These are phyloP conservation scores for Isoetes taiwanensis DNA, from an alignment of 75 land plant genomes.

Conservation along the genomic window DNA sequence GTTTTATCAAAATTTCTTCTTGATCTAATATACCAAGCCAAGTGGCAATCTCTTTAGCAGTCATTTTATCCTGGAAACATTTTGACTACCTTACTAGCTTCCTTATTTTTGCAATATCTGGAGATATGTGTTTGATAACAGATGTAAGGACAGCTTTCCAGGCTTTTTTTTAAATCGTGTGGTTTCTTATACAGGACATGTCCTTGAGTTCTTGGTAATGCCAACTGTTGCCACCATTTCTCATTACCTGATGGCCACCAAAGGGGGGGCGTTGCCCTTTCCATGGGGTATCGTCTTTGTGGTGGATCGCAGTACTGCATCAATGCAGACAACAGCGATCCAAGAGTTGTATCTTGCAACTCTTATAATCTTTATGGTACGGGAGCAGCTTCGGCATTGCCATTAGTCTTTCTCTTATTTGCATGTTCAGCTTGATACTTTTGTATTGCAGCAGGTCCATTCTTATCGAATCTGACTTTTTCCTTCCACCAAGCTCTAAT, in stretches of 20 bases:
- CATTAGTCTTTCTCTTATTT: background rate
- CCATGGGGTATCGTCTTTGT: constrained; percentile 21
- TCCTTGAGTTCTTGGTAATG: constrained; percentile 8
- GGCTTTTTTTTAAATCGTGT: constrained; percentile 23
- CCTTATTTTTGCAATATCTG: constrained; percentile 18
- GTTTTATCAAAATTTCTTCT: constrained; percentile 8
- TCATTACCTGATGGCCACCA: constrained; percentile 26
- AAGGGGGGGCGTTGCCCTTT: constrained; percentile 19
- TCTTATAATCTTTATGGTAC: constrained; percentile 13
- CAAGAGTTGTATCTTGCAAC: constrained; percentile 23
- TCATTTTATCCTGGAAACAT: constrained; percentile 28
- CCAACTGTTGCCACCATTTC: constrained; percentile 18
- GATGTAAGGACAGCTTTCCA: constrained; percentile 23
- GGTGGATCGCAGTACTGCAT: constrained; percentile 29
- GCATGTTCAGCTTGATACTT: constrained; percentile 14
- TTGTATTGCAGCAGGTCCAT: constrained; percentile 19
- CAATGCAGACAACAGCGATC: constrained; percentile 23
- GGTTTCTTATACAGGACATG: constrained; percentile 26
- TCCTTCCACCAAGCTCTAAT: constrained; percentile 28
- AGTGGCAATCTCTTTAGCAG: constrained; percentile 19
- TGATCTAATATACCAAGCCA: constrained; percentile 17
- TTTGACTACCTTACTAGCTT: constrained; percentile 24
- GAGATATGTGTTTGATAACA: constrained; percentile 20
- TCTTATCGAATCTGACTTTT: constrained; percentile 22
- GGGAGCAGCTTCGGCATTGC: background rate